Evolutionary conservation across 2,329 filamentous ascomycete species (phyloP), one percentile per base, ranked within the genome.

Genomic region (Aspergillus unguis): DNA sequence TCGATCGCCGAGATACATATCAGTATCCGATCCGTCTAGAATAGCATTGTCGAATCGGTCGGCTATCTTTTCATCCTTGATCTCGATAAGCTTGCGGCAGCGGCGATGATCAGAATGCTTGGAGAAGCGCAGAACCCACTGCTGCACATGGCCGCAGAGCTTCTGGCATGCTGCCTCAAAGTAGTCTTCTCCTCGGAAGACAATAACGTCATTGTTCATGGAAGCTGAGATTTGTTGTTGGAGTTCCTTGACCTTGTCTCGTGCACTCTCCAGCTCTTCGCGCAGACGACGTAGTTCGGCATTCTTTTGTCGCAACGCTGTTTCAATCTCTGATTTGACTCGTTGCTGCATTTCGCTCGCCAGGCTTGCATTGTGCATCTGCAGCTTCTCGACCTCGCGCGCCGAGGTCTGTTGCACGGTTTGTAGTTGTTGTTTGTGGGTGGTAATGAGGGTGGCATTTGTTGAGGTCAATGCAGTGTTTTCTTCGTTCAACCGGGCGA

Each of bases 91-190:
- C 38, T 90, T 75, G 52, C 90, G 88, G 70, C 91, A 96, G 53
- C 89, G 83, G 62, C 89, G 87, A 76, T 91, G 90, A 73, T 97
- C 92, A 44, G 92, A 97, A 74, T 95, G 94, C 71, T 97, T 97
- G 62, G 92, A 96, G 78, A 99, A 99, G 66, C 94, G 89, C 61
- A 96, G 77, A 46, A 99, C 91, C 94, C 94, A 99, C 75, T 96
- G 91, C 71, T 96, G 92, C 38, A 96, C 90, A 69, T 96, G 92
- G 62, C 92, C 88, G 73, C 91, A 99, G 41, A 99, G 84, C 71
- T 95, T 88, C 71, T 96, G 91, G 70, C 94, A 99, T 38, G 92
- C 88, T 64, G 85, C 85, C 66, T 96, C 91, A 67, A 99, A 97
- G 77, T 96, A 92, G 74, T 96, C 92, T 70, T 96, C 92, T 66